phyloP scores from a whole-genome alignment of 1,139 yeast species.

The Diutina mesorugosa region DNA sequence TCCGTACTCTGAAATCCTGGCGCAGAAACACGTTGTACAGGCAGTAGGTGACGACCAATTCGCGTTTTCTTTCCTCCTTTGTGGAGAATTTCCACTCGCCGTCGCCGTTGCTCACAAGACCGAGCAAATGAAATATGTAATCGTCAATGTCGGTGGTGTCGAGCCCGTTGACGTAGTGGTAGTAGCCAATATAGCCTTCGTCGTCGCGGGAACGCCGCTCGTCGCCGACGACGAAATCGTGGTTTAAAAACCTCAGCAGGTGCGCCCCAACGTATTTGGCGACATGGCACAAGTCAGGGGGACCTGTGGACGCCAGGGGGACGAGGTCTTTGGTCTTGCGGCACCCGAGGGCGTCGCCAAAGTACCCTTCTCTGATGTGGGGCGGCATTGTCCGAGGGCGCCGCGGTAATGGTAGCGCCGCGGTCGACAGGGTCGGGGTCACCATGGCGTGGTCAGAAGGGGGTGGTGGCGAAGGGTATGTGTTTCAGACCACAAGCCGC shows the following conservation, averaged over 20 bases:
- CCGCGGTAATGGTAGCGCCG: neutral
- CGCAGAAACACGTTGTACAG: constrained; percentile 34
- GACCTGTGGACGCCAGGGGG: neutral
- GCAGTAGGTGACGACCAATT: constrained; percentile 34
- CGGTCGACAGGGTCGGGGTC: neutral
- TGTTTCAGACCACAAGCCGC: neutral
- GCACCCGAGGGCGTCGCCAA: constrained; percentile 1
- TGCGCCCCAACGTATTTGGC: neutral
- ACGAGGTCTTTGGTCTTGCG: neutral
- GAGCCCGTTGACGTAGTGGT: constrained; percentile 1
- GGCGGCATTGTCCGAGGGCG: neutral
- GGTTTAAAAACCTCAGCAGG: neutral
- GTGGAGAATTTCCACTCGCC: neutral
- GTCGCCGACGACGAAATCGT: neutral
- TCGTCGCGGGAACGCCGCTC: neutral
- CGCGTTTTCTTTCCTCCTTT: constrained; percentile 6
- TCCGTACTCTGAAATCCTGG: constrained; percentile 32
- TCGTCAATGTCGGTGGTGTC: neutral
- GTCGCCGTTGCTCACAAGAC: neutral
- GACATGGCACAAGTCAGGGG: constrained; percentile 1
- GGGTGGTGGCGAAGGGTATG: neutral
- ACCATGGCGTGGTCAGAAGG: neutral
- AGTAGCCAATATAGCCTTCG: constrained; percentile 2
- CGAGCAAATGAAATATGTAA: neutral
- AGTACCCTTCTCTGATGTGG: neutral